phyloP scores from a whole-genome alignment of 768 basidiomycete genomes.

The Coprinopsis strossmayeri region DNA sequence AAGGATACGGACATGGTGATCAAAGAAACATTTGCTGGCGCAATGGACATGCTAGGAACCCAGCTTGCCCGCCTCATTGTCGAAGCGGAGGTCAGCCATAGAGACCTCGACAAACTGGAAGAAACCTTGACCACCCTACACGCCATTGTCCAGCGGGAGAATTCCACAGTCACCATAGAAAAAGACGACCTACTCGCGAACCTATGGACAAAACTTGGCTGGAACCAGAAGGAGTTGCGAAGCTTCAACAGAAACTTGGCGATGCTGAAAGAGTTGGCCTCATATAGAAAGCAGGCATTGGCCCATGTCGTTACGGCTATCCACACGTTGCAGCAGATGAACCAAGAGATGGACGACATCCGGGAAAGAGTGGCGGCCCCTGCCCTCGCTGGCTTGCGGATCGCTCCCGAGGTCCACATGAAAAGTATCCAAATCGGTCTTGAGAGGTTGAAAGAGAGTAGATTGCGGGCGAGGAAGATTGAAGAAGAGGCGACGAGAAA shows the following conservation, averaged over 20 bases:
- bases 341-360: conserved; percentile 71
- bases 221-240: conserved; percentile 45
- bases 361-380: conserved; percentile 68
- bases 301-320: conserved; percentile 62
- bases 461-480: conserved; percentile 41
- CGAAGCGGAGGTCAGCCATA: conserved; percentile 57
- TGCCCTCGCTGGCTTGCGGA: conserved; percentile 47
- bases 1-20: conserved; percentile 39
- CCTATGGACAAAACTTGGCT: conserved; percentile 67
- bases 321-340: conserved; percentile 55
- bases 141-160: conserved; percentile 56
- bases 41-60: conserved; percentile 52
- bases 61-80: conserved; percentile 51
- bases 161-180: conserved; percentile 34
- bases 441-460: conserved; percentile 53
- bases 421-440: conserved; percentile 62
- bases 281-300: conserved; percentile 54
- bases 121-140: conserved; percentile 50
- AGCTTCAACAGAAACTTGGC: conserved; percentile 43
- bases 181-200: conserved; percentile 52
- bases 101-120: conserved; percentile 57
- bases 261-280: conserved; percentile 48
- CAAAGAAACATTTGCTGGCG: conserved; percentile 46
- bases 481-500: conserved; percentile 35
- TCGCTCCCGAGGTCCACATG: conserved; percentile 72